Base-by-base conservation (phyloP, 306 rosid genomes). In the Adenanthera pavonina region DNA sequence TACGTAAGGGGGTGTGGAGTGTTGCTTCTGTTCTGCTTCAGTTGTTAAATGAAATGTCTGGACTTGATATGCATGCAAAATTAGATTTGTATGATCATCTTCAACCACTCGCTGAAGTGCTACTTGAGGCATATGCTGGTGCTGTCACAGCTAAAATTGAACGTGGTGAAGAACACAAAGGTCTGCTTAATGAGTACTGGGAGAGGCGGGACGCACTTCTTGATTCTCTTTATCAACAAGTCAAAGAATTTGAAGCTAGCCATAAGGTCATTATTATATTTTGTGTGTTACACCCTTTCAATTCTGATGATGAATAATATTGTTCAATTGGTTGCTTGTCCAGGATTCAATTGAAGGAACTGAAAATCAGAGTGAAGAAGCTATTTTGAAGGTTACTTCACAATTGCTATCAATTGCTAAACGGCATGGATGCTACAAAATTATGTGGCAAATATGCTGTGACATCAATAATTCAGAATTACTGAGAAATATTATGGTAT, bases 41-140 rank as follows among this genome's bases (percentile, higher is more conserved):
- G 74, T 90, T 93, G 77, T 80, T 92, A 60, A 90, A 88, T 82
- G 99, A 88, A 80, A 87, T 84, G 77, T 86, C 91, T 80, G 87
- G 85, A 76, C 91, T 89, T 86, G 97, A 92, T 61, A 73, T 67
- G 72, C 78, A 88, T n/a, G 85, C 85, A 76, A 91, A 85, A 87
- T 78, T 90, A 61, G 93, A 92, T 83, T 80, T 95, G 73, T 93
- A 84, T 73, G 69, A 84, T 78, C 89, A 90, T 88, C 85, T 95
- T 64, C 95, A 93, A 89, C 85, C 81, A 84, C 89, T 93, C 71
- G 75, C 92, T 40, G 99, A 95, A 85, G 92, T 93, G 66, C 89
- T 92, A 30, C 98, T 95, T 2, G 98, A 95, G 88, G 84, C 92
- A 76, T 94, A 93, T 89, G 85, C 94, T 80, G 97, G 97, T 86